Percentiles rank a stretch among this genome's conserved stretches.
phyloP scores from a whole-genome alignment of 805 yeast genomes.

The Ogataea ramenticola region DNA sequence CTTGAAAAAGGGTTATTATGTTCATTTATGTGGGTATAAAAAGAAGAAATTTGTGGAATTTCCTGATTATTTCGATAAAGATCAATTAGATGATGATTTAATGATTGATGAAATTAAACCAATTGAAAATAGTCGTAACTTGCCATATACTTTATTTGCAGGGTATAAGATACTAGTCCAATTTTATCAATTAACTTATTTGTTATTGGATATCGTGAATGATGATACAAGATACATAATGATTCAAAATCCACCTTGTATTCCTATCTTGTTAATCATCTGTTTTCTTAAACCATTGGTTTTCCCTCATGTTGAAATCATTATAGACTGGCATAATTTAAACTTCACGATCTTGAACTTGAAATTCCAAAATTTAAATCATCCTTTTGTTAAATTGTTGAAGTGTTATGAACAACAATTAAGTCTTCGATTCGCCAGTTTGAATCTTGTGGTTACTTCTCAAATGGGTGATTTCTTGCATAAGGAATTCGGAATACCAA shows the following conservation, averaged over 20 bases:
- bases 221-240: conserved; percentile 57
- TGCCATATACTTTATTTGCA: conserved; percentile 56
- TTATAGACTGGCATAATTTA: conserved; percentile 95
- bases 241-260: conserved; percentile 88
- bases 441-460: conserved; percentile 75
- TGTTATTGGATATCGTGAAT: conserved; percentile 50
- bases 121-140: conserved; percentile 20
- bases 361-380: conserved; percentile 43
- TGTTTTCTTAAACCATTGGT: conserved; percentile 43
- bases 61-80: conserved; percentile 42
- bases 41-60: conserved; percentile 37
- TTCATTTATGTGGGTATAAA: conserved; percentile 79
- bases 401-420: conserved; percentile 56
- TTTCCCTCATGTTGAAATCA: conserved; percentile 44
- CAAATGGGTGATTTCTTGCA: conserved; percentile 59
- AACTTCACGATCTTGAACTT: conserved; percentile 77
- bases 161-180: conserved; percentile 53
- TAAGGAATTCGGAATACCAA: conserved; percentile 44
- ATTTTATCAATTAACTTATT: conserved; percentile 33
- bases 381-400: conserved; percentile 57
- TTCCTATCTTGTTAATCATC: conserved; percentile 69
- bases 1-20: conserved; percentile 60
- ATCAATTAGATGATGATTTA: conserved; percentile 30
- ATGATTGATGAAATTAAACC: conserved; percentile 15
- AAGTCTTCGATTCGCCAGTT: conserved; percentile 53